Conservation (phyloP, 257 asterid genomes). For the Nyctanthes arbortristis region DNA sequence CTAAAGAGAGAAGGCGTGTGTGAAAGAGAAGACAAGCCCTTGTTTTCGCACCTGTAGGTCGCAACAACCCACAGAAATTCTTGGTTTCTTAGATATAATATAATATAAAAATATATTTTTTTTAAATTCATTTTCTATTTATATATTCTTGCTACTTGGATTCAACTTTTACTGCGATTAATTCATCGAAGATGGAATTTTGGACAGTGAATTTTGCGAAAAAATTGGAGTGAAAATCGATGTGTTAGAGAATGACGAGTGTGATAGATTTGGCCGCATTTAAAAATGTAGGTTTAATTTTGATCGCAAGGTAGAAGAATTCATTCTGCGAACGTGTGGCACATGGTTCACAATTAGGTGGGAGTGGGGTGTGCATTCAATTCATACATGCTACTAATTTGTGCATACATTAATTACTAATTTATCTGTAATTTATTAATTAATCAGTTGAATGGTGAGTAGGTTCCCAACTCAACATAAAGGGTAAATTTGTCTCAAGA, state of each 20-base stretch:
- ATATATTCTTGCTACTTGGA: neutral
- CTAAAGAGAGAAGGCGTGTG: too few relatives aligned
- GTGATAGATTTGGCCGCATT: neutral
- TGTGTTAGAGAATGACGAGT: neutral
- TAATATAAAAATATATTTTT: neutral
- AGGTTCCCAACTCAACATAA: too few relatives aligned
- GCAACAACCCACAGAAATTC: conserved; percentile 5
- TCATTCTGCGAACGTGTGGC: neutral
- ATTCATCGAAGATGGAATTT: neutral
- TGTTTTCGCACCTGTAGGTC: neutral
- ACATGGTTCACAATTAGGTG: neutral
- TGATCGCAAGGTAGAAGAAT: too few relatives aligned
- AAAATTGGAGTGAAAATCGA: neutral
- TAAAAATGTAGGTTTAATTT: neutral
- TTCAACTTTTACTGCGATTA: neutral
- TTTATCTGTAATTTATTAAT: too few relatives aligned
- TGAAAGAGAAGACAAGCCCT: neutral
- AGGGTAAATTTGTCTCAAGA: too few relatives aligned
- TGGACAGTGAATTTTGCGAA: neutral
- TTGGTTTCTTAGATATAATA: neutral
- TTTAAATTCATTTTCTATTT: neutral
- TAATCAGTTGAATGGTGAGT: too few relatives aligned
- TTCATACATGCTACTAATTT: neutral
- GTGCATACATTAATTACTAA: too few relatives aligned
- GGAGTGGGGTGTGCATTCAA: neutral